Base-by-base conservation (phyloP, 495 filamentous ascomycete species). In the Parmelia sp. region DNA sequence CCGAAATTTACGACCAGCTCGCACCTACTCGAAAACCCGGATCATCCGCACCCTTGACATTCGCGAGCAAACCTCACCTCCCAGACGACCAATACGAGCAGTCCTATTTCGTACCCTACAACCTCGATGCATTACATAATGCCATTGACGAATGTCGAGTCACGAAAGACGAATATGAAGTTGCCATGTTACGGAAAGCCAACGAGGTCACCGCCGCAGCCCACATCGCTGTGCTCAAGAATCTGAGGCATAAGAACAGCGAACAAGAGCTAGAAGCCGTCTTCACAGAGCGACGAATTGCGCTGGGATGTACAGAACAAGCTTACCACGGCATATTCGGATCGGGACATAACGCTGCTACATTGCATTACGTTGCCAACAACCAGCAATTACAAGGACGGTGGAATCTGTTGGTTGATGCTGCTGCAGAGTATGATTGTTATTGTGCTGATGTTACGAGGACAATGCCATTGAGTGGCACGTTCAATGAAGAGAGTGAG, bases 381-480 rank as follows among this genome's bases (percentile, higher is more conserved):
- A 78, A 94, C 69, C 80, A 88, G 66, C 75, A 84, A 8, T 80
- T 97, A 42, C 70, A 76, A 6, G 83, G 83, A 4, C 79, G 82
- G 58, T 86, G 91, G 71, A 77, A 93, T 23, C 78, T 96, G 33
- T 86, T 90, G 64, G 78, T 96, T 11, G 93, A 97, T 72, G 93
- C 92, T 2, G 92, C 90, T 9, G 84, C 85, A 40, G 93, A 96
- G 72, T 95, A 83, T 82, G 75, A 86, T 17, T 90, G 89, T 73
- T 97, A 97, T 71, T 91, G 91, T n/a, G 86, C 85, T 59, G 92
- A 97, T 68, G 83, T 97, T 42, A 97, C 93, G 0, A 83, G 93
- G 8, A 96, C 92, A 3, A 86, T 96, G 68, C 93, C 93, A 0
- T 74, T 96, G 23, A 56, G 65, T 35, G 85, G 83, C 2, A 72